Percentiles rank a stretch among this genome's conserved stretches.
phyloP scores from a whole-genome alignment of 441 rosid species.

The Euphorbia celastroides region DNA sequence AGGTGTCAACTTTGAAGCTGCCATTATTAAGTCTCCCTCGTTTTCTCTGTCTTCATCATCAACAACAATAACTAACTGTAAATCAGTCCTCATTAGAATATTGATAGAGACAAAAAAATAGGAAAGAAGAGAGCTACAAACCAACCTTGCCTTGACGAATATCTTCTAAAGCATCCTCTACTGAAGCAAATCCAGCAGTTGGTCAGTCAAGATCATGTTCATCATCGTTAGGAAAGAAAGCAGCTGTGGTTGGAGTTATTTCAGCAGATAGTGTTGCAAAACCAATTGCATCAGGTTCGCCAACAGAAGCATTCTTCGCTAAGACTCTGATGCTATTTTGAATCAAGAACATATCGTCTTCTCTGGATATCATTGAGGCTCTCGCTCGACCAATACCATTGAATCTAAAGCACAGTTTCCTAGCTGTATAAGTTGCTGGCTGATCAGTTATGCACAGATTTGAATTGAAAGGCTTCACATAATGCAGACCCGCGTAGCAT shows the following conservation, averaged over 20 bases:
- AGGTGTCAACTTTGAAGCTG: slow-evolving; percentile 76
- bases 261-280: slow-evolving; percentile 57
- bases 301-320: slow-evolving; percentile 12
- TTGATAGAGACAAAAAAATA: not conserved
- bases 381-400: slow-evolving; percentile 26
- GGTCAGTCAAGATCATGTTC: slow-evolving; percentile 76
- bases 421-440: too few species aligned
- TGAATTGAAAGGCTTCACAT: slow-evolving; percentile 13
- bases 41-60: slow-evolving; percentile 97
- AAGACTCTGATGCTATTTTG: slow-evolving; percentile 31
- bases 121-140: not conserved
- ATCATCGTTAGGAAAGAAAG: slow-evolving; percentile 26
- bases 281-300: slow-evolving; percentile 36
- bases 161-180: slow-evolving; percentile 56
- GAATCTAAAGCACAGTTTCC: slow-evolving; percentile 27
- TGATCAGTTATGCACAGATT: too few species aligned
- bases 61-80: slow-evolving; percentile 81
- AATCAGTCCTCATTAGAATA: slow-evolving; percentile 19
- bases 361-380: slow-evolving; percentile 44
- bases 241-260: slow-evolving; percentile 30
- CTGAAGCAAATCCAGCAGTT: slow-evolving; percentile 67
- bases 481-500: slow-evolving; percentile 22
- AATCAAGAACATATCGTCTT: slow-evolving; percentile 42
- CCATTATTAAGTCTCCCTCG: slow-evolving; percentile 94
- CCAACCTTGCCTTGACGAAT: slow-evolving; percentile 85